Evolutionary conservation across 495 filamentous ascomycete species (phyloP).

Genomic region (Cercophora sp.): DNA sequence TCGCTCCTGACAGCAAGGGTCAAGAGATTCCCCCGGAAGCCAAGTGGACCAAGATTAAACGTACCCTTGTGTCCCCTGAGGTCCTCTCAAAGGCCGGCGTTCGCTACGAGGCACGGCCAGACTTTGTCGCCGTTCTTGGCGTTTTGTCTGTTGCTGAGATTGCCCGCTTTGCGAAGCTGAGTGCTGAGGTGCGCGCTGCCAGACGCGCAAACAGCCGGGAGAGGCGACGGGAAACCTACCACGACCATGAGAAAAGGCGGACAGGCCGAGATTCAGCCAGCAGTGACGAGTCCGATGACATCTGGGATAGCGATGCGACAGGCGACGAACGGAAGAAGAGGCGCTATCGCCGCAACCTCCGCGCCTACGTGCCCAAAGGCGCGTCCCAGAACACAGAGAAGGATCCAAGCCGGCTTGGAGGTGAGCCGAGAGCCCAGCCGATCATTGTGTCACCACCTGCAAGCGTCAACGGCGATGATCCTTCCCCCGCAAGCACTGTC

Average conservation of each 20-base stretch:
- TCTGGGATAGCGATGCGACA: slow-evolving; percentile 22
- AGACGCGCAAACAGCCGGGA: slow-evolving; percentile 13
- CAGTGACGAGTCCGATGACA: slow-evolving; percentile 17
- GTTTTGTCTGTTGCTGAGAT: slow-evolving; percentile 59
- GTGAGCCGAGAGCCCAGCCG: slow-evolving; percentile 27
- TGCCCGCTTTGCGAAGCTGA: slow-evolving; percentile 52
- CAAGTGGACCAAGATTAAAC: slow-evolving; percentile 68
- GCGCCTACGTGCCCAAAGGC: neutral
- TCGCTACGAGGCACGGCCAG: slow-evolving; percentile 64
- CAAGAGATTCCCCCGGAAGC: slow-evolving; percentile 62
- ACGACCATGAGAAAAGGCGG: slow-evolving; percentile 6
- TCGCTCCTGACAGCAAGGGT: slow-evolving; percentile 50
- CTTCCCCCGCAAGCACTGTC: slow-evolving; percentile 36
- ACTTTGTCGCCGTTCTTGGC: slow-evolving; percentile 65
- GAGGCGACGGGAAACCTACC: slow-evolving; percentile 15
- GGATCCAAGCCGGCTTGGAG: neutral
- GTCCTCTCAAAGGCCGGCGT: slow-evolving; percentile 60
- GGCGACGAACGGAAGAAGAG: slow-evolving; percentile 19
- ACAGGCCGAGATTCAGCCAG: neutral
- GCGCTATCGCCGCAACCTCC: neutral
- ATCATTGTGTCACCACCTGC: slow-evolving; percentile 41
- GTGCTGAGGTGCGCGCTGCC: slow-evolving; percentile 50
- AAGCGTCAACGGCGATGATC: slow-evolving; percentile 23
- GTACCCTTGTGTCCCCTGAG: slow-evolving; percentile 61
- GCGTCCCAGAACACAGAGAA: slow-evolving; percentile 4